These are phyloP conservation scores for Monascus ruber DNA, from an alignment of 2,329 filamentous ascomycete genomes.

Conservation along the genomic window DNA sequence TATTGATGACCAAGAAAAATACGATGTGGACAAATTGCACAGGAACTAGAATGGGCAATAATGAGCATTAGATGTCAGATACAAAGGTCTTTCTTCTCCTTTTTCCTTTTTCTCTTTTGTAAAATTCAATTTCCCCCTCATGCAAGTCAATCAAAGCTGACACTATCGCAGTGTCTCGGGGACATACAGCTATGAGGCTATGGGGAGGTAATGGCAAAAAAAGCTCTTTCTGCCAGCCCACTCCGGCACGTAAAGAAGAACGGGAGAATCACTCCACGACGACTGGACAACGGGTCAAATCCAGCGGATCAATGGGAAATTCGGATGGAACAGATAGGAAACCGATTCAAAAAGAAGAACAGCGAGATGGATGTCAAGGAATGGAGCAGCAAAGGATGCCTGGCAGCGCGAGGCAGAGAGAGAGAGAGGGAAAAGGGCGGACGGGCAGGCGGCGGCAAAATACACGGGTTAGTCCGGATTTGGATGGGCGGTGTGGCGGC, in stretches of 20 bases:
- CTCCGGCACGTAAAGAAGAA: too few species aligned
- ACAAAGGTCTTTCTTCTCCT: too few species aligned
- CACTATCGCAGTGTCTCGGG: neutral
- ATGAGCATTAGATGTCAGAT: neutral
- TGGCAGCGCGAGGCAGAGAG: constrained; percentile 7
- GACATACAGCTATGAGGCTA: neutral
- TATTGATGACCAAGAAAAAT: neutral
- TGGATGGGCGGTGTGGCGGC: constrained; percentile 23
- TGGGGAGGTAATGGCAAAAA: neutral
- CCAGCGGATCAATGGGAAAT: too few species aligned
- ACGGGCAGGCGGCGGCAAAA: constrained; percentile 20
- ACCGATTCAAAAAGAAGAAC: too few species aligned
- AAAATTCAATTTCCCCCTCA: too few species aligned
- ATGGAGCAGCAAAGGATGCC: constrained; percentile 1
- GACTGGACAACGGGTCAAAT: too few species aligned
- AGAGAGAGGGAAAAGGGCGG: constrained; percentile 7
- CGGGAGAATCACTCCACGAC: too few species aligned
- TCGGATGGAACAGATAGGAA: too few species aligned
- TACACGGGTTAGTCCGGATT: constrained; percentile 3
- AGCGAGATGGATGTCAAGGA: neutral
- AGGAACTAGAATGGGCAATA: neutral
- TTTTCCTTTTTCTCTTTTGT: too few species aligned
- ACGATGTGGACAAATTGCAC: constrained; percentile 1
- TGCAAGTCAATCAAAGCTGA: too few species aligned
- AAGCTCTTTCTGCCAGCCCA: neutral